These are phyloP conservation scores for Murraya koenigii DNA, from an alignment of 345 rosid genomes.

Conservation along the genomic window DNA sequence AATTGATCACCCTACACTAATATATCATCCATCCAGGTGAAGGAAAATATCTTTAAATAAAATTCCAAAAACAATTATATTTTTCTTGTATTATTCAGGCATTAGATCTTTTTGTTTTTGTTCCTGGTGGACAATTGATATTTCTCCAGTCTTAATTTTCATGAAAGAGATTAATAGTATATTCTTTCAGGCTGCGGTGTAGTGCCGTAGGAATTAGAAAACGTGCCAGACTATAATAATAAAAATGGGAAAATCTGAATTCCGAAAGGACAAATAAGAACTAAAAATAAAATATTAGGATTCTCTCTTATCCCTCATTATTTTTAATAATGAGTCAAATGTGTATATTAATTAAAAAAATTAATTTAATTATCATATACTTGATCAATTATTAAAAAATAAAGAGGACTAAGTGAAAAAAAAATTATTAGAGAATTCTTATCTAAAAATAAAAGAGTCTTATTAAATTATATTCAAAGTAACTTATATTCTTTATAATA, in stretches of 20 bases:
- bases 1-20: slow-evolving; percentile 27
- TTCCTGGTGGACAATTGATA: neutral
- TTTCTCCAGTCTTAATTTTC: neutral
- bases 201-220: neutral
- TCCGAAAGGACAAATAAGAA: too few species aligned
- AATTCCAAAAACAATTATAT: slow-evolving; percentile 20
- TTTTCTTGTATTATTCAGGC: slow-evolving; percentile 6
- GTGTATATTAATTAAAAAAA: too few species aligned
- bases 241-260: neutral
- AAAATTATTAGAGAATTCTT: too few species aligned
- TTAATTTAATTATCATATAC: too few species aligned
- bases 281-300: too few species aligned
- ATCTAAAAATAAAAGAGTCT: too few species aligned
- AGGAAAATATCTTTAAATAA: slow-evolving; percentile 22
- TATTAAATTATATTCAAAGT: too few species aligned
- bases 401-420: too few species aligned
- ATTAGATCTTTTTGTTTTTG: neutral
- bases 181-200: slow-evolving; percentile 11
- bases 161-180: neutral
- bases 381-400: too few species aligned
- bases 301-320: too few species aligned
- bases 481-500: too few species aligned
- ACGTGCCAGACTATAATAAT: neutral
- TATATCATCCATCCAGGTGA: neutral
- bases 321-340: too few species aligned